Base-by-base conservation (phyloP, 768 basidiomycete genomes). In the Boletus sp. region DNA sequence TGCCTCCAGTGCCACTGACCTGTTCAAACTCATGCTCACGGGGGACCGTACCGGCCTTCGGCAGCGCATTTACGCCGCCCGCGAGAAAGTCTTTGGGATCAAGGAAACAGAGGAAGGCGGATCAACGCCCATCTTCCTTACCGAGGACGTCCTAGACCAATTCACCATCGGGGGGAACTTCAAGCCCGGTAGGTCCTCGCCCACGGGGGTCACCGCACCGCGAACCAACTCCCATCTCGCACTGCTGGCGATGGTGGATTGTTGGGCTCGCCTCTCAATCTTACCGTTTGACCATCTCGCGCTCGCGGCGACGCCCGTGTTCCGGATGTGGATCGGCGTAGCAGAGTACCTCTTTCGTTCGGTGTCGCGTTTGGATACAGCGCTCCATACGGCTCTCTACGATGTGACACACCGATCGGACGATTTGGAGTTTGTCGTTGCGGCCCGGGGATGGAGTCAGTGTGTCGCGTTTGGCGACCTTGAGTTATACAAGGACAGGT, bases 211-310 rank as follows among this genome's bases (percentile, higher is more conserved):
- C 38, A 53, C 19, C 50, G 53, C 61, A 3, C 69, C 59, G 51
- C 70, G 58, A 5, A 82, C 82, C 8, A 98, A 98, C 68, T 95
- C 93, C 1, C 96, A 99, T 69, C 83, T 98, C 51, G 87, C 92
- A 9, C 79, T 99, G 8, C 83, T 98, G 45, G 94, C 95, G 15
- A 98, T 99, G 94, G 97, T 98, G 19, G 97, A 99, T 72, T 95
- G 91, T 64, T 99, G 97, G 97, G 88, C 91, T 8, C 81, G 82
- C 47, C 83, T 98, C 48, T 75, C 77, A 0, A 94, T 97, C 65
- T 83, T 90, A 50, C 97, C 97, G 0, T 96, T 90, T 67, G 84
- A 83, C 33, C 95, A 98, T 74, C 84, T 98, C 57, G 81, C 87
- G 8, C 83, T 98, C 42, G 96, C 96, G 0, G 96, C 94, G 8